Conservation (phyloP, 1,284 basidiomycete genomes). For the Dichomitus squalens region DNA sequence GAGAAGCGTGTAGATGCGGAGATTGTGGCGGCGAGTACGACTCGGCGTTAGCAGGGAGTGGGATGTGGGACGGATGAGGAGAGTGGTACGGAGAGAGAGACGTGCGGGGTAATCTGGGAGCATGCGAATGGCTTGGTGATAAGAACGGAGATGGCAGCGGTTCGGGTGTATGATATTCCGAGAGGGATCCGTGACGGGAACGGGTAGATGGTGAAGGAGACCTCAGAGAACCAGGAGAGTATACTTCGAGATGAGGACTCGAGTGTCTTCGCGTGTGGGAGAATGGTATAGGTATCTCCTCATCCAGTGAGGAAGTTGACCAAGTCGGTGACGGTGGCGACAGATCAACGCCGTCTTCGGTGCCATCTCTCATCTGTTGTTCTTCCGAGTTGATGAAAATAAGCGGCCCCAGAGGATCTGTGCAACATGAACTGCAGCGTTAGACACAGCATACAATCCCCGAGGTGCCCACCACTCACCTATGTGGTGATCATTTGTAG, state of each 20-base stretch:
- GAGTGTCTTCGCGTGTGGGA: neutral
- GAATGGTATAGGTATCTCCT: neutral
- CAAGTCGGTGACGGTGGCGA: neutral
- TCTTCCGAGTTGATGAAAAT: neutral
- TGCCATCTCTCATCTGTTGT: neutral
- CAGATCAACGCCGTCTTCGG: neutral
- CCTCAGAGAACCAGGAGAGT: neutral
- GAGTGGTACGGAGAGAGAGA: neutral
- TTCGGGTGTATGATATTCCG: neutral
- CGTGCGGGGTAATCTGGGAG: neutral
- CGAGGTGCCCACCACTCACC: neutral
- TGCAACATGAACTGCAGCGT: neutral
- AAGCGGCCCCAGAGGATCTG: neutral
- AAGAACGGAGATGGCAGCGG: neutral
- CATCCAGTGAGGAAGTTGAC: neutral
- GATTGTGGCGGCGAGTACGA: neutral
- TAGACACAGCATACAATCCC: too few relatives aligned
- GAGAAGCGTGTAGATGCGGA: neutral
- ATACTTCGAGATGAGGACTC: neutral
- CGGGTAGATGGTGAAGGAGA: neutral
- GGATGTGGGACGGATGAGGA: neutral
- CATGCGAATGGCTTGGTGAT: neutral
- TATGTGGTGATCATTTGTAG: neutral
- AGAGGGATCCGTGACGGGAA: neutral
- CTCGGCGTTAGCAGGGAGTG: neutral